Base-by-base conservation (phyloP, 129 eudicot genomes). In the Flaveria sonorensis region DNA sequence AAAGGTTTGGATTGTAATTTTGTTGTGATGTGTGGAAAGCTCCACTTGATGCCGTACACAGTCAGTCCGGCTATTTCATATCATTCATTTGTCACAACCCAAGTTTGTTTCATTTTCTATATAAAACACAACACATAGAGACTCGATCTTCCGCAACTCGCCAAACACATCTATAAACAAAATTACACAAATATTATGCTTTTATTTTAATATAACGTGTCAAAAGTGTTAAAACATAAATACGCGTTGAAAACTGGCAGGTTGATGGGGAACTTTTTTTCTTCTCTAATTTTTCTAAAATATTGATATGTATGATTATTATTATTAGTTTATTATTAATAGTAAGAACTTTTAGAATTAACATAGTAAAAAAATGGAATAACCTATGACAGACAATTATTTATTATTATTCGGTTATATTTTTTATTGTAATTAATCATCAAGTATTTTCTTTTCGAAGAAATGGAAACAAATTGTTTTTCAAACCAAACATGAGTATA, bases 11-110 rank as follows among this genome's bases (percentile, higher is more conserved):
- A 83, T 73, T 73, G 86, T 73, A 72, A 75, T 28, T 52, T 66
- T 78, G 83, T 78, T 68, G 70, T 42, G 57, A 32, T 72, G 48
- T 73, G 26, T 39, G 67, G 73, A 72, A 72, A 79, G 73, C 78
- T 79, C 78, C 78, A 79, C 68, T 79, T 63, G 77, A 24, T 53
- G 72, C 83, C 83, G 73, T 79, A 80, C 83, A 72, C 52, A 76
- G 51, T 78, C 8, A 67, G 45, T 73, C 79, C 72, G 73, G 72
- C 82, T 19, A 53, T 59, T 64, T 56, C 65, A 56, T 70, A 61
- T 59, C 51, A 43, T 57, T 61, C 77, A 68, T 78, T 83, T 73
- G 72, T 73, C 66, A 46, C 56, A 50, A 62, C 65, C 40, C 59
- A 72, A 53, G 4, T 77, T 61, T 26, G 13, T 47, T 69, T 63